Percentiles rank a stretch among this genome's conserved stretches.
Conservation (phyloP, 768 basidiomycete genomes). For the Calocybe cyanea region DNA sequence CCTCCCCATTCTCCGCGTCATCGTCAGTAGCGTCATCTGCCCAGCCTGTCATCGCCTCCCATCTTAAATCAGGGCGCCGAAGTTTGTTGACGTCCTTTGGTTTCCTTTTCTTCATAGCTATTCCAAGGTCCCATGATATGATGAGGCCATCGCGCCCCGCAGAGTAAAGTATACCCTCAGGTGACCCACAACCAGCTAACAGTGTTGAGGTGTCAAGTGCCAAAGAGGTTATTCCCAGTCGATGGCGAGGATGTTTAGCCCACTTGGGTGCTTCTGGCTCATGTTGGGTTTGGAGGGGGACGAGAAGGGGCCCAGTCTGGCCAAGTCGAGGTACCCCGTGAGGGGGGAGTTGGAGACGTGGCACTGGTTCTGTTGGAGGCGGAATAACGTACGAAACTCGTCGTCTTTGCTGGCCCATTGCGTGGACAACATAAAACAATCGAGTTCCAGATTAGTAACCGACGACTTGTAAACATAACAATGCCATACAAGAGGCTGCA, state of each 20-base stretch:
- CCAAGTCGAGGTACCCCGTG: constrained; percentile 62
- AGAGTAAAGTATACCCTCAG: constrained; percentile 87
- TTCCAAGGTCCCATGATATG: constrained; percentile 81
- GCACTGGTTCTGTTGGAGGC: constrained; percentile 57
- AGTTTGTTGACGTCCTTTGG: constrained; percentile 22
- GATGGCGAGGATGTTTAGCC: constrained; percentile 67
- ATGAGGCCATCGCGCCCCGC: constrained; percentile 87
- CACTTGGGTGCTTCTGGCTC: constrained; percentile 22
- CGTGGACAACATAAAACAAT: too few species aligned
- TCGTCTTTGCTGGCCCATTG: constrained; percentile 47
- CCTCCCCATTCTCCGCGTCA: constrained; percentile 60
- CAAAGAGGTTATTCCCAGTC: constrained; percentile 83
- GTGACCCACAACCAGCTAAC: constrained; percentile 57
- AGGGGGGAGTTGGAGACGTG: constrained; percentile 69
- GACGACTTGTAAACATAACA: too few species aligned
- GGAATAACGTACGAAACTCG: constrained; percentile 90
- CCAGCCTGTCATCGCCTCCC: constrained; percentile 88
- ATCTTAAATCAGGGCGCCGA: constrained; percentile 34
- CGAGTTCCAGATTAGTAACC: too few species aligned
- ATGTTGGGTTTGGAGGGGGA: constrained; percentile 28
- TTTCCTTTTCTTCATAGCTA: constrained; percentile 54
- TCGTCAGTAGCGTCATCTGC: constrained; percentile 66
- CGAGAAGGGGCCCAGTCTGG: constrained; percentile 62
- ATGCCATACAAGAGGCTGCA: too few species aligned
- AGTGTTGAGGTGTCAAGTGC: constrained; percentile 83